A percentile compares a stretch with the other conserved stretches of the same genome.
Evolutionary conservation across 1,284 basidiomycete species (phyloP).

Genomic region (Puccinia novopanici): DNA sequence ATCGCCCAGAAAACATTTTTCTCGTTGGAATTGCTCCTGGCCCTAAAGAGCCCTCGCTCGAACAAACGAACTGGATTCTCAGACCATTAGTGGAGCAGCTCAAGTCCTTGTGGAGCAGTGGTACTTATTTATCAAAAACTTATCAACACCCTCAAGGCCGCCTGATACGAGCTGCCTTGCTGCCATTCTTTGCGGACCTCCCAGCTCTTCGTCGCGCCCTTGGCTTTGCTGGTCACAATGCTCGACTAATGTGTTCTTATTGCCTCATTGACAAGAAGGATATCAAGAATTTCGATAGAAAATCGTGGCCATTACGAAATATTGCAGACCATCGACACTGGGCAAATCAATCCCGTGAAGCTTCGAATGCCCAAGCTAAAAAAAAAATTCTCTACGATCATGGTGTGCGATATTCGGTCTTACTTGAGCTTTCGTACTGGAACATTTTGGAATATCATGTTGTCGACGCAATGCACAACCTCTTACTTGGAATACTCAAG

Average conservation of each 20-base stretch:
- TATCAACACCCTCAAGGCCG: not conserved
- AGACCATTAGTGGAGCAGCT: conserved; percentile 58
- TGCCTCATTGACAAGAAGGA: conserved; percentile 39
- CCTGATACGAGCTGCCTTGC: not conserved
- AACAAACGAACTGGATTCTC: conserved; percentile 58
- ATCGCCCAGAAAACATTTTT: conserved; percentile 61
- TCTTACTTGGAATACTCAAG: conserved; percentile 29
- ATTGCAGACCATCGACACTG: conserved; percentile 16
- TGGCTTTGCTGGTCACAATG: conserved; percentile 38
- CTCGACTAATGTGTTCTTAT: conserved; percentile 47
- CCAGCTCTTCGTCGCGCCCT: conserved; percentile 43
- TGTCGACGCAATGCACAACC: conserved; percentile 45
- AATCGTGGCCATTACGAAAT: conserved; percentile 14
- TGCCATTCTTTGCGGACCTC: conserved; percentile 35
- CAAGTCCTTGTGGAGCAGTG: conserved; percentile 54
- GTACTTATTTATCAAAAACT: conserved; percentile 53
- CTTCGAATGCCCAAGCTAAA: not conserved
- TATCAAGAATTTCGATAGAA: conserved; percentile 13
- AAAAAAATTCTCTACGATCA: conserved; percentile 21
- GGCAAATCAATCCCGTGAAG: conserved; percentile 28
- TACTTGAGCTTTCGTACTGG: conserved; percentile 41
- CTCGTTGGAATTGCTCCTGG: conserved; percentile 60
- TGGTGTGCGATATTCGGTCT: conserved; percentile 39
- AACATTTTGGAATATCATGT: conserved; percentile 40
- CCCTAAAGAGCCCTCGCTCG: conserved; percentile 47